These are phyloP conservation scores for Isatis tinctoria DNA, from an alignment of 345 rosid genomes.

Conservation along the genomic window DNA sequence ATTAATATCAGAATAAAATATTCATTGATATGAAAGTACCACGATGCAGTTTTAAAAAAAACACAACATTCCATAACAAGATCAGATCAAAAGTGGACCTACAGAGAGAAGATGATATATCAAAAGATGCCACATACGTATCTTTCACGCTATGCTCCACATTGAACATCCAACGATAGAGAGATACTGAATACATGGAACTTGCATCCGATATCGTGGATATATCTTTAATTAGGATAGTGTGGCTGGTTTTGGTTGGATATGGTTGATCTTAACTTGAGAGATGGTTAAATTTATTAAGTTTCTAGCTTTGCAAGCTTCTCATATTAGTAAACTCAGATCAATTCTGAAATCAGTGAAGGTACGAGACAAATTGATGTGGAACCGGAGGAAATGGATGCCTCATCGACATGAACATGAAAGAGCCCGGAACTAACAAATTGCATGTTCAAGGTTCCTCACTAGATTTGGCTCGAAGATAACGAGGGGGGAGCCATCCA, in stretches of 20 bases:
- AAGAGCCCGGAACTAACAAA: no score
- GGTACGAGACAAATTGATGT: no score
- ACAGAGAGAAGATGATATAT: background rate
- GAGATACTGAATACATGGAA: background rate
- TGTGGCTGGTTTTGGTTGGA: background rate
- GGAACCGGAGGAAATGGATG: no score
- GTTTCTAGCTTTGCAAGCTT: background rate
- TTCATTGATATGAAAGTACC: background rate
- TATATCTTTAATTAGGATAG: background rate
- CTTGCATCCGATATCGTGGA: background rate
- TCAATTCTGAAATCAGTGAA: no score
- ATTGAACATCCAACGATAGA: background rate
- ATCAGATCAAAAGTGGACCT: constrained; percentile 22
- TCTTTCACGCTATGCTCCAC: constrained; percentile 22
- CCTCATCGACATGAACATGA: no score
- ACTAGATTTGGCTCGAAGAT: no score
- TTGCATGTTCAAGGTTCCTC: no score
- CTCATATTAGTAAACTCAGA: background rate
- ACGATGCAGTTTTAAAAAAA: background rate
- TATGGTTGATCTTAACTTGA: background rate
- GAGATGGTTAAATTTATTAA: background rate
- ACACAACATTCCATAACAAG: constrained; percentile 20
- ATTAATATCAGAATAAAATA: background rate
- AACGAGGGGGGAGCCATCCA: no score
- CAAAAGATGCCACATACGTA: constrained; percentile 18